Conservation (phyloP, 257 asterid genomes). For the Solanum pimpinellifolium region DNA sequence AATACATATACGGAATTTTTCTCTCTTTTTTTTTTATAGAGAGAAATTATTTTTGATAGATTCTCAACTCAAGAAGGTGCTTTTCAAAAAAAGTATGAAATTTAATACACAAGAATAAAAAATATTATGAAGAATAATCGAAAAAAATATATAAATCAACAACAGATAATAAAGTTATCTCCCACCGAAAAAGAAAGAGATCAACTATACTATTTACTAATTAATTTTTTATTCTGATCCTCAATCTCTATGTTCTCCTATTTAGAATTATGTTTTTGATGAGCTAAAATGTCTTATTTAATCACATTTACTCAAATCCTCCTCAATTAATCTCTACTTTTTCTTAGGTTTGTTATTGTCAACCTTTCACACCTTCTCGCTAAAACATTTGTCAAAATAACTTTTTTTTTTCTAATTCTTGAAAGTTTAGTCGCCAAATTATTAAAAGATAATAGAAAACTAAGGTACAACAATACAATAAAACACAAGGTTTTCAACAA, state of each 20-base stretch:
- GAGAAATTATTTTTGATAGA: too few species aligned
- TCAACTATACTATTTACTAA: background rate
- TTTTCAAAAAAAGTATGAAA: too few species aligned
- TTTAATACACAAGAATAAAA: too few species aligned
- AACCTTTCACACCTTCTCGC: background rate
- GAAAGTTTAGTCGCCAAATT: background rate
- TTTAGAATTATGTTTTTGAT: rapidly evolving
- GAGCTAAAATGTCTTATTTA: rapidly evolving
- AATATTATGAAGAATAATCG: too few species aligned
- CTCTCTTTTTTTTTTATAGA: too few species aligned
- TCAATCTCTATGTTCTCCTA: background rate
- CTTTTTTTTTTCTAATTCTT: too few species aligned
- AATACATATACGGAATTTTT: rapidly evolving
- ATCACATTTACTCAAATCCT: rapidly evolving
- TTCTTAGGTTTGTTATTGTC: too few species aligned
- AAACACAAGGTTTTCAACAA: background rate
- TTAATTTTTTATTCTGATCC: background rate
- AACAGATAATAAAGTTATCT: background rate
- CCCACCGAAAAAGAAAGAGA: background rate
- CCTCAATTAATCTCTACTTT: background rate
- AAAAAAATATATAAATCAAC: background rate
- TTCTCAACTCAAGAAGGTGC: too few species aligned
- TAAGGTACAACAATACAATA: background rate
- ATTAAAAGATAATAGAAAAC: background rate
- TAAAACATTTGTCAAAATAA: too few species aligned